Evolutionary conservation across 148 eudicot species (phyloP), one percentile per base, ranked within the genome.

Genomic region (Nyssa sinensis): DNA sequence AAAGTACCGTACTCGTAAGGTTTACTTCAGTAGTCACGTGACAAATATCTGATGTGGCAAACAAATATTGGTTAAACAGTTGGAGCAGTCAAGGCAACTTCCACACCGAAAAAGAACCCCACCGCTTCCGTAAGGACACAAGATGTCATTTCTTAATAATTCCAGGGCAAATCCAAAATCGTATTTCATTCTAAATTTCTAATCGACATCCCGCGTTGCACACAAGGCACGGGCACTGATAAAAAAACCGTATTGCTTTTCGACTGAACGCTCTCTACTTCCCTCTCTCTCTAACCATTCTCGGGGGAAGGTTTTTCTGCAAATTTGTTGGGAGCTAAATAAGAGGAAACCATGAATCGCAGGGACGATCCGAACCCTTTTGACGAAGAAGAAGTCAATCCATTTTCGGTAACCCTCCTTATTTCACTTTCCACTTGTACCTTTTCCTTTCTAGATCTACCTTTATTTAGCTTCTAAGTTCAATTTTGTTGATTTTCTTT

Each of bases 301-400:
- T 44, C 73, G 23, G 39, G 79, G 60, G 57, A 73, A 64, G 44
- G 24, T 44, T 24, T 77, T 13, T 21, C 59, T 69, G 75, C 70
- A 24, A 70, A 72, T 24, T 71, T 59, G 47, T 71, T 47, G 25
- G 66, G 28, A 60, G 23, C 16, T 8, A 13, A 66, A 14, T 31
- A 66, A 27, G 19, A 21, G 17, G 32, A 59, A 77, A 37, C 69
- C 58, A 90, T 90, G 95, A 66, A 69, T 80, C 84, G 88, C 14
- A 69, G 83, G 57, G 77, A 80, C 74, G 89, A 88, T 78, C 81
- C 78, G 27, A 86, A 81, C 68, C 86, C 89, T 5, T 86, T 81
- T 76, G 86, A 84, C 19, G 91, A 89, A 59, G 97, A 87, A 49
- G 82, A 86, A 81, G 93, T 93, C 86, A 93, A 93, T 84, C 98